A percentile compares a stretch with the other conserved stretches of the same genome.
Evolutionary conservation across 225 moss, liverwort and hornwort genomes (phyloP).

Genomic region (Pseudoscleropodium purum): DNA sequence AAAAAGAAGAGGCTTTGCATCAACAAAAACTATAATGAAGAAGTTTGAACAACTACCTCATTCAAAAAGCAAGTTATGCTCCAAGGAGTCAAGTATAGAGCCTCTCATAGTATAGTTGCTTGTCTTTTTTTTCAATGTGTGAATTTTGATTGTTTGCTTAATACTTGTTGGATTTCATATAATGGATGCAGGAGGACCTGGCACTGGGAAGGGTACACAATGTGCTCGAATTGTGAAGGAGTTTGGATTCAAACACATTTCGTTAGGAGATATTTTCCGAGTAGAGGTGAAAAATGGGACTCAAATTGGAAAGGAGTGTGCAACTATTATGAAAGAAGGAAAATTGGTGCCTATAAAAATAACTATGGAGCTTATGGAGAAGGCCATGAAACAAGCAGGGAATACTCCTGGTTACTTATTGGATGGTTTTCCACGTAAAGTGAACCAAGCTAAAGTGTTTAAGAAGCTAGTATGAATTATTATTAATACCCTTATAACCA

Average conservation of each 20-base stretch:
- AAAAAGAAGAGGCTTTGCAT: neutral
- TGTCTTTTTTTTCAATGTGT: neutral
- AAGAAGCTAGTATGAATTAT: constrained; percentile 24
- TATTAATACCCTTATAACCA: neutral
- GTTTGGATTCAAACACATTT: constrained; percentile 73
- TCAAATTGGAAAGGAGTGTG: constrained; percentile 41
- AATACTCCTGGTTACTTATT: constrained; percentile 27
- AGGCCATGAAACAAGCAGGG: constrained; percentile 26
- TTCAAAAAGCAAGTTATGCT: neutral
- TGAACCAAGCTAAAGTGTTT: constrained; percentile 66
- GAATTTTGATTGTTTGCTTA: neutral
- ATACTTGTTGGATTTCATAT: neutral
- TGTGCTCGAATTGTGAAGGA: constrained; percentile 48
- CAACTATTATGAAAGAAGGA: constrained; percentile 56
- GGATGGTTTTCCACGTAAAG: constrained; percentile 76
- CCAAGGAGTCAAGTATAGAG: neutral
- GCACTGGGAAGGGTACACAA: constrained; percentile 84
- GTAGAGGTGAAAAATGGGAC: constrained; percentile 42
- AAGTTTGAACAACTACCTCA: neutral
- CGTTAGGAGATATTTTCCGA: constrained; percentile 54
- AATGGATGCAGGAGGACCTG: constrained; percentile 51
- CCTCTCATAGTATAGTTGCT: accelerated
- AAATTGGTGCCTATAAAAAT: constrained; percentile 57
- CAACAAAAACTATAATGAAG: accelerated
- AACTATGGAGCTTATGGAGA: constrained; percentile 31